These are phyloP conservation scores for Fusarium pseudograminearum DNA, from an alignment of 2,329 filamentous ascomycete genomes.

Conservation along the genomic window DNA sequence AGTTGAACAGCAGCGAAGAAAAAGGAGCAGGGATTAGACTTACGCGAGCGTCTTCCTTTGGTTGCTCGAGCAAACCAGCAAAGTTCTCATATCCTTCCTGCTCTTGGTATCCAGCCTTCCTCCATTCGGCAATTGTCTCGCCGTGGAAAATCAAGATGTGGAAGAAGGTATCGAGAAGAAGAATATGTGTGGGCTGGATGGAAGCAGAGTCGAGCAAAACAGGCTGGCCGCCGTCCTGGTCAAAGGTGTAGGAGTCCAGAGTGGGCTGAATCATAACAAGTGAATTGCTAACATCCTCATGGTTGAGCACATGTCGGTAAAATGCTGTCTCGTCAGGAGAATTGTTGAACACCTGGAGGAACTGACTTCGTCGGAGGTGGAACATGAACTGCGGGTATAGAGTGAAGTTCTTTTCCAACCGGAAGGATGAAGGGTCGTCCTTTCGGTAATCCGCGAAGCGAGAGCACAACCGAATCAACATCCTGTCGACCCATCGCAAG, in stretches of 20 bases:
- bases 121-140: conserved; percentile 97
- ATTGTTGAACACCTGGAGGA: conserved; percentile 99
- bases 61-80: conserved; percentile 84
- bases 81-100: conserved; percentile 99
- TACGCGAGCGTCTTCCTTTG: conserved; percentile 96
- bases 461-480: conserved; percentile 96
- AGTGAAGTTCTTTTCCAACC: conserved; percentile 98
- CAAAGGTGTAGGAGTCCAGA: conserved; percentile 95
- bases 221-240: conserved; percentile 90
- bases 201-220: conserved; percentile 97
- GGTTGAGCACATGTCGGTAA: conserved; percentile 95
- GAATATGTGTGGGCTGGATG: conserved; percentile 92
- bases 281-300: conserved; percentile 96
- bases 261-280: conserved; percentile 99
- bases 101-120: conserved; percentile 96
- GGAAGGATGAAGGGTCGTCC: conserved; percentile 97
- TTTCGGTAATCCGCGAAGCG: conserved; percentile 98
- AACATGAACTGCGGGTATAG: conserved; percentile 99
- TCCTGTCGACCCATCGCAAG: conserved; percentile 96
- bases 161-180: conserved; percentile 98
- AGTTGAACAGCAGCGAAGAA: conserved; percentile 10
- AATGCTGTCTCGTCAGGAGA: conserved; percentile 99
- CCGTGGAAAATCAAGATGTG: conserved; percentile 99
- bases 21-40: conserved; percentile 50
- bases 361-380: conserved; percentile 95